Evolutionary conservation across 495 filamentous ascomycete species (phyloP), one percentile per base, ranked within the genome.

Genomic region (Annulohypoxylon maeteangense): DNA sequence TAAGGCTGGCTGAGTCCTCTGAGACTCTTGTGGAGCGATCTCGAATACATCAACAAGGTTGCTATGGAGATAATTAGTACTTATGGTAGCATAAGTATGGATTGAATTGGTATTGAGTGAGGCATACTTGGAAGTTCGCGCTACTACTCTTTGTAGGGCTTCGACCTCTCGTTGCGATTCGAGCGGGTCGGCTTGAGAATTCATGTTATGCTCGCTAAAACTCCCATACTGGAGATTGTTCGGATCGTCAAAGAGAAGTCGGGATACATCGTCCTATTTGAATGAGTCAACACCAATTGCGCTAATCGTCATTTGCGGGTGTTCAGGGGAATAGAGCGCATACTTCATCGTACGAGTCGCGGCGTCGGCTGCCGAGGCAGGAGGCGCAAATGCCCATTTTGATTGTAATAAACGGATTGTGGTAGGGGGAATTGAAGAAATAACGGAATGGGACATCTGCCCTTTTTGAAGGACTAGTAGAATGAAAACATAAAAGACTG

Each of bases 41-140:
- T 87, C 86, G 79, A 87, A 88, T 57, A 88, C 86, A 75, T 88
- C 86, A 60, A 88, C 85, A 62, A 88, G 82, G 75, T 85, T 85
- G 62, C 86, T 88, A 68, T 62, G 67, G 47, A 48, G 25, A 27
- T 2, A 5, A 75, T 83, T 61, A 83, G 79, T 65, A 73, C 12
- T n/a, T 5, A 14, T 14, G 10, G 14, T 31, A 42, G 10, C 4
- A 56, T 14, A 40, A 10, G 31, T 40, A 60, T 1, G 36, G 45
- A 2, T 12, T 7, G 16, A 11, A 3, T 23, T 34, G 12, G 20
- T 44, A 45, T 38, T 57, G 14, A 60, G 53, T 23, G 42, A 51
- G 20, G 50, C 82, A 67, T 83, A 88, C 86, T 86, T 82, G 45
- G 86, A 87, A 27, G 85, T 87, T 45, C 83, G 83, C 58, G 82